Evolutionary conservation across 331 rosid species (phyloP), one percentile per base, ranked within the genome.

Genomic region (Arachis monticola): DNA sequence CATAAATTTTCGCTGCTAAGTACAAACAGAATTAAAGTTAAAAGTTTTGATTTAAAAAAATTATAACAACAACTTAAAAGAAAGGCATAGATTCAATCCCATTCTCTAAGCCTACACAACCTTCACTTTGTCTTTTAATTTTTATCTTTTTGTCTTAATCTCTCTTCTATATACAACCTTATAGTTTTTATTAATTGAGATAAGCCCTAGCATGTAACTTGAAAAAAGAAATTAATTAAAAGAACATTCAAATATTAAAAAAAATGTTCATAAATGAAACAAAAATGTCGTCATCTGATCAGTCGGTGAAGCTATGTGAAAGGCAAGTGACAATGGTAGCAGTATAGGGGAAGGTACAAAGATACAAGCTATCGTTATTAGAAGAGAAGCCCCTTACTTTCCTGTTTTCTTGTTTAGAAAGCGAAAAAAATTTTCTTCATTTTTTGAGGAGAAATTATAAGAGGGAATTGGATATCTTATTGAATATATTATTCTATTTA

Each of bases 231-330:
- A 27, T 1, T 17, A 17, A n/a, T n/a, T 22, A 22, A 22, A 27
- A 27, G 30, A 27, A 27, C 30, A 27, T 27, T 27, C 30, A 27
- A 27, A 27, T 27, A 27, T 27, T 1, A 51, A 41, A 12, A 53
- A 55, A 70, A 56, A 45, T 69, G 51, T 51, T 44, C 47, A 48
- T 52, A 12, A 5, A 7, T 8, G 41, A 51, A 67, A 67, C 52
- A 32, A 61, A 66, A 60, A 10, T 7, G 77, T 72, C 64, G 60
- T 59, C 44, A 31, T 70, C 67, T 62, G 32, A 65, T 73, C 13
- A 6, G 69, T 75, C 62, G 60, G 77, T 70, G 76, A 70, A 56
- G 10, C 35, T 50, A 6, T 48, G 42, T 75, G 51, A 59, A 52
- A 72, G 71, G 47, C 32, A 50, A 47, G 40, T 60, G 7, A 13